Percentiles rank a stretch among this genome's conserved stretches.
Conservation (phyloP, 345 rosid genomes). For the Physaria fendleri region DNA sequence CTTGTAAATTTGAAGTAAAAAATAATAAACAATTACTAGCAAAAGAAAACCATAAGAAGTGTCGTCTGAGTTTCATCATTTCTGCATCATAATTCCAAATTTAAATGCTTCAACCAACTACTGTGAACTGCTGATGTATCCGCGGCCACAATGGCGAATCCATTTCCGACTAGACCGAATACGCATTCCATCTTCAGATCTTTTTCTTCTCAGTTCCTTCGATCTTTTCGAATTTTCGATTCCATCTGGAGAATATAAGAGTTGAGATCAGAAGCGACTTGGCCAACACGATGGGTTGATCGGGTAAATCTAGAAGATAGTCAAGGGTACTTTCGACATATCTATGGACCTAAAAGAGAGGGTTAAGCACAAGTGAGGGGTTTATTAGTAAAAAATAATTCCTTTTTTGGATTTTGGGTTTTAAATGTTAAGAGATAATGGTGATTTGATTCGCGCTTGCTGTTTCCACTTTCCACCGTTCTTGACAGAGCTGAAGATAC, state of each 20-base stretch:
- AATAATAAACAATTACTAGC: not conserved
- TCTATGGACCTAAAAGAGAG: no score
- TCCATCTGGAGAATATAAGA: no score
- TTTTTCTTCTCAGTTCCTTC: not conserved
- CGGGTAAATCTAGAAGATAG: not conserved
- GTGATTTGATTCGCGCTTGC: no score
- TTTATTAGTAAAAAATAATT: no score
- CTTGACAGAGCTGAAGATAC: no score
- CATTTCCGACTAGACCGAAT: conserved; percentile 85
- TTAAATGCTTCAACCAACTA: conserved; percentile 1
- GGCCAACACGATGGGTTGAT: conserved; percentile 29
- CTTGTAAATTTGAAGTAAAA: not conserved
- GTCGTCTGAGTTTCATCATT: not conserved
- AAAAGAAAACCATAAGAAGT: not conserved
- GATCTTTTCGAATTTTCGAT: not conserved
- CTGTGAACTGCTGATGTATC: conserved; percentile 92
- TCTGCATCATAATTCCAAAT: not conserved
- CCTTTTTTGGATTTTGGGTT: no score
- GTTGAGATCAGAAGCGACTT: conserved; percentile 30
- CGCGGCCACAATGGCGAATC: conserved; percentile 73
- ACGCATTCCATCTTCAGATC: conserved; percentile 82
- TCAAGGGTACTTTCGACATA: not conserved
- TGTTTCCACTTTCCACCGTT: no score
- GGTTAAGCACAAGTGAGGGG: no score
- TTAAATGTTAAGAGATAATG: no score